Evolutionary conservation across 176 grass and related monocot genomes (phyloP).

Genomic region (Raddia distichophylla): DNA sequence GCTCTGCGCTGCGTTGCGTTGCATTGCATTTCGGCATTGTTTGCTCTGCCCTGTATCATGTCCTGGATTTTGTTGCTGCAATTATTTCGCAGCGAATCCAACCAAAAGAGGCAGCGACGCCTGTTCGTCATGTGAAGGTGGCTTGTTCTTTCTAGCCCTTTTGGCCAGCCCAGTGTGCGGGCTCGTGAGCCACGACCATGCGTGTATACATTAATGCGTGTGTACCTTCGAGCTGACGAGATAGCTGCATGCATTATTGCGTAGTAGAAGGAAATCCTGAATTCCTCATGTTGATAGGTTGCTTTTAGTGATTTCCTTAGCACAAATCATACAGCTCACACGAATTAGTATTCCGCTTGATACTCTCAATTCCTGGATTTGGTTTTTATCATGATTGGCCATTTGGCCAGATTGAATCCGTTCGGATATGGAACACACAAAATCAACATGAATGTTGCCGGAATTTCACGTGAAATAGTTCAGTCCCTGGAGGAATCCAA

Average conservation of each 20-base stretch:
- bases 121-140: conserved; percentile 53
- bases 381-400: background rate
- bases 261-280: background rate
- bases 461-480: too few species aligned
- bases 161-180: background rate
- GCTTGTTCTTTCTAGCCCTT: conserved; percentile 21
- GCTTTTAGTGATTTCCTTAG: background rate
- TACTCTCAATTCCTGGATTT: background rate
- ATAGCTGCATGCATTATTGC: conserved; percentile 18
- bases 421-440: too few species aligned
- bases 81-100: conserved; percentile 55
- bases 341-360: background rate
- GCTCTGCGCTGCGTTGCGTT: conserved; percentile 11
- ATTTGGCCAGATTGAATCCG: background rate
- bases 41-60: too few species aligned
- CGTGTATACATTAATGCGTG: background rate
- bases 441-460: too few species aligned
- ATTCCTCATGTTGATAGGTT: background rate
- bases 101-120: conserved; percentile 33
- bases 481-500: too few species aligned
- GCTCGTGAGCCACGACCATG: conserved; percentile 38
- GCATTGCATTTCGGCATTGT: too few species aligned
- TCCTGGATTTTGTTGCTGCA: conserved; percentile 42
- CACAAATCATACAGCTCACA: conserved; percentile 21
- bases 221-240: background rate